Percentiles rank a stretch among this genome's conserved stretches.
phyloP scores from a whole-genome alignment of 176 grass and related monocot species.

The Tillandsia fasciculata region DNA sequence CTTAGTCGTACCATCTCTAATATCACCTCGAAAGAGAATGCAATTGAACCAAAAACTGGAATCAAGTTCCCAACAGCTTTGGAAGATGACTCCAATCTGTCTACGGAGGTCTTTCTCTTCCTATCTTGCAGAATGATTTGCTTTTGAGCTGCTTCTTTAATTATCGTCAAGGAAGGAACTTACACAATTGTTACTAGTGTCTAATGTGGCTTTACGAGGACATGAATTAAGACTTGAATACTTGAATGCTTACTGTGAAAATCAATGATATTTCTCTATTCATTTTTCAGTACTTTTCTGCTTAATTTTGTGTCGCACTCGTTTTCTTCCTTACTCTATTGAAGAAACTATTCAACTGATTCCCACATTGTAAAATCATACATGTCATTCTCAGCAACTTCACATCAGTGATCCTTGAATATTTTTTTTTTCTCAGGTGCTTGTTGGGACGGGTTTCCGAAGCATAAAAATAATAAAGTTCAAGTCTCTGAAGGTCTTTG shows the following conservation, averaged over 20 bases:
- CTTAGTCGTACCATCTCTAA: slow-evolving; percentile 35
- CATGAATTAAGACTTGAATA: no score
- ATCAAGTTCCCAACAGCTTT: slow-evolving; percentile 85
- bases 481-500: slow-evolving; percentile 78
- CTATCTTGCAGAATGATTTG: background rate
- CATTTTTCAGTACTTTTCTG: no score
- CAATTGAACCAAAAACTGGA: slow-evolving; percentile 91
- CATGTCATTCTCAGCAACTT: slow-evolving; percentile 6
- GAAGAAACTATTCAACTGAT: background rate
- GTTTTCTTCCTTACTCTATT: no score
- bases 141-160: background rate
- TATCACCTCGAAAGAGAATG: slow-evolving; percentile 57
- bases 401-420: slow-evolving; percentile 12
- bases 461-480: slow-evolving; percentile 77
- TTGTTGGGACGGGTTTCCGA: slow-evolving; percentile 88
- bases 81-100: slow-evolving; percentile 46
- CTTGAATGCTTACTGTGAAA: no score
- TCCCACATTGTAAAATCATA: background rate
- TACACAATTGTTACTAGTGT: background rate
- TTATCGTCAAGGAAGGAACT: background rate
- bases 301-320: no score
- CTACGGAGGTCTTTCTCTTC: slow-evolving; percentile 34
- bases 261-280: no score
- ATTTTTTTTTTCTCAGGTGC: slow-evolving; percentile 38
- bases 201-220: no score